Evolutionary conservation across 441 rosid genomes (phyloP).

Genomic region (Raphanus hybrid): DNA sequence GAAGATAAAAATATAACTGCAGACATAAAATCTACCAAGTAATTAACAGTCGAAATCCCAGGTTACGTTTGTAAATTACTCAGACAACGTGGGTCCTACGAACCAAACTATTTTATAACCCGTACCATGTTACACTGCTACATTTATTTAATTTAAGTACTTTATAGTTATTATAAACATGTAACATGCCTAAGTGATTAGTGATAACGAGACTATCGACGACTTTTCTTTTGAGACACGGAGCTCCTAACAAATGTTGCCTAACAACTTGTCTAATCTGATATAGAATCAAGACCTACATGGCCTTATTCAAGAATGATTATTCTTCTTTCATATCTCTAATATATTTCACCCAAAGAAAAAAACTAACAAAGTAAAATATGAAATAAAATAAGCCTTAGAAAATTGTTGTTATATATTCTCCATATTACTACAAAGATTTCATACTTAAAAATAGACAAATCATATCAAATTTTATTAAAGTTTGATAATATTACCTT

Average conservation of each 20-base stretch:
- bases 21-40: not conserved
- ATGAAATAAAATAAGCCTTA: not conserved
- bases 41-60: not conserved
- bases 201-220: slow-evolving; percentile 32
- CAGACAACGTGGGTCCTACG: slow-evolving; percentile 19
- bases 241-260: slow-evolving; percentile 16
- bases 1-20: not conserved
- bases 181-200: slow-evolving; percentile 40
- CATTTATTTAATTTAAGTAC: slow-evolving; percentile 18
- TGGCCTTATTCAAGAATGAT: not conserved
- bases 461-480: not conserved
- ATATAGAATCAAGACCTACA: slow-evolving; percentile 5
- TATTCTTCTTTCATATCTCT: not conserved
- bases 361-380: not conserved
- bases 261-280: slow-evolving; percentile 34
- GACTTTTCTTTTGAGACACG: slow-evolving; percentile 24
- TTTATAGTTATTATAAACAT: slow-evolving; percentile 33
- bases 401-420: not conserved
- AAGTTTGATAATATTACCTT: not conserved
- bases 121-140: slow-evolving; percentile 10
- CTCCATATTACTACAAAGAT: not conserved
- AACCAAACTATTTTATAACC: slow-evolving; percentile 28
- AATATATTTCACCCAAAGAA: not conserved
- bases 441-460: not conserved
- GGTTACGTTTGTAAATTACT: slow-evolving; percentile 3